These are phyloP conservation scores for Kodamaea plutei DNA, from an alignment of 1,139 yeast species.

Conservation along the genomic window DNA sequence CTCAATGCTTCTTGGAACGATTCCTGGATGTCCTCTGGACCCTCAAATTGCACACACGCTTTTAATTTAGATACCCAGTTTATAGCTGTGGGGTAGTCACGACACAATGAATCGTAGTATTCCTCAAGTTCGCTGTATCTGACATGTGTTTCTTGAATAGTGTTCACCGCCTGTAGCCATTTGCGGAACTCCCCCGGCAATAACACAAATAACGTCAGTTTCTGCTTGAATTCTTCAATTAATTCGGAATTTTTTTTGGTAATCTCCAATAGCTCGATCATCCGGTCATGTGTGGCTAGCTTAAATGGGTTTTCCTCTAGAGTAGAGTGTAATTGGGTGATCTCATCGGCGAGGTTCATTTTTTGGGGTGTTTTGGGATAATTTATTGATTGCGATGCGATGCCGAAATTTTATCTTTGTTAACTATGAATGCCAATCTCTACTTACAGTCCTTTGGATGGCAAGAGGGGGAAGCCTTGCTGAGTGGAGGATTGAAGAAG, in stretches of 20 bases:
- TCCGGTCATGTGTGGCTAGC: constrained; percentile 16
- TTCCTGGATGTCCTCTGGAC: constrained; percentile 2
- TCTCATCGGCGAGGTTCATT: too few relatives aligned
- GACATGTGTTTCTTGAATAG: constrained; percentile 13
- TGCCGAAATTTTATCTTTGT: not conserved
- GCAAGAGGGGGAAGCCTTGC: constrained; percentile 85
- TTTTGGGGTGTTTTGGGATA: too few relatives aligned
- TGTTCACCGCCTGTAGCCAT: constrained; percentile 24
- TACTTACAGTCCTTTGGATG: constrained; percentile 83
- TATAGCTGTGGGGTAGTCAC: constrained; percentile 13
- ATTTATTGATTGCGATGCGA: not conserved
- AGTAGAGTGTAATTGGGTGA: constrained; percentile 2
- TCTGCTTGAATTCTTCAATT: constrained; percentile 17
- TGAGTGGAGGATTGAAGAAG: constrained; percentile 72
- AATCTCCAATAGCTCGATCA: constrained; percentile 15
- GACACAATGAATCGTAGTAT: constrained; percentile 16
- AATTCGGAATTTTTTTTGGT: constrained; percentile 9
- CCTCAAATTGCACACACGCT: not conserved
- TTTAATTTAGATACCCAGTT: constrained; percentile 15
- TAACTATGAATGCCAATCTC: constrained; percentile 66
- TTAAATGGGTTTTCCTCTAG: constrained; percentile 15
- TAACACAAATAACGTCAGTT: constrained; percentile 19
- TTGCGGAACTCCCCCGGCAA: constrained; percentile 21
- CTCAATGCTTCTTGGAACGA: constrained; percentile 1
- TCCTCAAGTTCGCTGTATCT: constrained; percentile 12